A percentile compares a stretch with the other conserved stretches of the same genome.
Evolutionary conservation across 306 rosid species (phyloP).

Genomic region (Fragaria ananassa): DNA sequence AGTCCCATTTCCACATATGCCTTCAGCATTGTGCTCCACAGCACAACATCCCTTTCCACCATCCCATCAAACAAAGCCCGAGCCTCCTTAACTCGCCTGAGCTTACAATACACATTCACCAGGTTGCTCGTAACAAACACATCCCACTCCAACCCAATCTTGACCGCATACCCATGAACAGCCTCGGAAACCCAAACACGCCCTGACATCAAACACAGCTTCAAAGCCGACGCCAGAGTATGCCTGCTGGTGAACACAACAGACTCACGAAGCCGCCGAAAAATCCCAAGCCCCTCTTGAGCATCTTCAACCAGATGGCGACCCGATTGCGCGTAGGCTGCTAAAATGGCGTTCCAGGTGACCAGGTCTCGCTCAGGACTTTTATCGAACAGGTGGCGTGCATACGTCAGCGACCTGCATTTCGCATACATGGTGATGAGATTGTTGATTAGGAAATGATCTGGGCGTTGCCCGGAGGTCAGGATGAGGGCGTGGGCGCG

Average conservation of each 20-base stretch:
- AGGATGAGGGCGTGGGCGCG: conserved; percentile 52
- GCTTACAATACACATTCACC: conserved; percentile 64
- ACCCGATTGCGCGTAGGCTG: conserved; percentile 50
- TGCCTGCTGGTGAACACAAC: conserved; percentile 44
- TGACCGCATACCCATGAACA: conserved; percentile 64
- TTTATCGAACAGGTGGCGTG: conserved; percentile 67
- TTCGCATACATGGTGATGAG: conserved; percentile 66
- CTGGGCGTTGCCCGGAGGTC: conserved; percentile 39
- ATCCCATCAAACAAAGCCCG: conserved; percentile 65
- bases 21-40: conserved; percentile 81
- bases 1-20: conserved; percentile 55
- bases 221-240: conserved; percentile 67
- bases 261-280: conserved; percentile 51
- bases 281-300: conserved; percentile 47
- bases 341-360: conserved; percentile 75
- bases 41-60: conserved; percentile 58
- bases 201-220: conserved; percentile 47
- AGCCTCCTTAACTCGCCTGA: conserved; percentile 47
- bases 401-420: conserved; percentile 56
- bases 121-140: conserved; percentile 64
- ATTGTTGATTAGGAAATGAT: conserved; percentile 59
- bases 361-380: conserved; percentile 57
- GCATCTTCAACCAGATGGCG: conserved; percentile 26
- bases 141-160: conserved; percentile 65
- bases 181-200: conserved; percentile 48